Conservation (phyloP, 106 monocot species). For the Allium cepa region DNA sequence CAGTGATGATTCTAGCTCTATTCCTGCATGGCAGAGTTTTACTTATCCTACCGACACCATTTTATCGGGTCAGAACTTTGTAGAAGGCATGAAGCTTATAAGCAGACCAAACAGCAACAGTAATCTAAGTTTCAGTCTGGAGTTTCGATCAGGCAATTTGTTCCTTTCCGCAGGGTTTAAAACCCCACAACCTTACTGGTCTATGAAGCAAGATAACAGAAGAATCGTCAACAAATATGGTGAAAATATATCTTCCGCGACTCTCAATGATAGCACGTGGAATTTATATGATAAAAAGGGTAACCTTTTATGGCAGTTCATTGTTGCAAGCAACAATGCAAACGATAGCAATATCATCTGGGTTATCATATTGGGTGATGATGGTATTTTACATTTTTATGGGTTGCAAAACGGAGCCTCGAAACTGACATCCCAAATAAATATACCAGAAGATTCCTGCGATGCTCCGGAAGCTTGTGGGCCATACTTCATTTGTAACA, state of each 20-base stretch:
- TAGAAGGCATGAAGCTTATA: conserved; percentile 39
- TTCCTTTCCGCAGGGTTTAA: conserved; percentile 29
- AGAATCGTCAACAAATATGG: conserved; percentile 24
- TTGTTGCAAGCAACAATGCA: background rate
- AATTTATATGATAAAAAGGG: conserved; percentile 35
- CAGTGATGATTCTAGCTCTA: background rate
- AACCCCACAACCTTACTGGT: conserved; percentile 66
- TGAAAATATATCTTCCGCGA: conserved; percentile 23
- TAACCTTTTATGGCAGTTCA: conserved; percentile 28
- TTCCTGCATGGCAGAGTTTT: conserved; percentile 72
- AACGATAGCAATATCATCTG: conserved; percentile 12
- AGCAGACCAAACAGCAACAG: conserved; percentile 14
- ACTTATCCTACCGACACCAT: conserved; percentile 60
- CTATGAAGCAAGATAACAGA: conserved; percentile 35
- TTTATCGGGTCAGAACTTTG: conserved; percentile 52
- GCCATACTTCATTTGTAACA: conserved; percentile 41
- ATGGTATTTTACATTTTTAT: conserved; percentile 41
- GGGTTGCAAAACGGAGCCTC: conserved; percentile 13
- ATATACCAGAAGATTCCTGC: conserved; percentile 33
- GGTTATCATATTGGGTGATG: conserved; percentile 24
- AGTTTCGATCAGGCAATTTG: conserved; percentile 37
- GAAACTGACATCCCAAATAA: background rate
- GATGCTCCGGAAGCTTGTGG: conserved; percentile 38
- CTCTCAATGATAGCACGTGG: conserved; percentile 46
- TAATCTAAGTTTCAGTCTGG: conserved; percentile 27